These are phyloP conservation scores for Rhizoctonia solani DNA, from an alignment of 1,284 basidiomycete genomes.

Conservation along the genomic window DNA sequence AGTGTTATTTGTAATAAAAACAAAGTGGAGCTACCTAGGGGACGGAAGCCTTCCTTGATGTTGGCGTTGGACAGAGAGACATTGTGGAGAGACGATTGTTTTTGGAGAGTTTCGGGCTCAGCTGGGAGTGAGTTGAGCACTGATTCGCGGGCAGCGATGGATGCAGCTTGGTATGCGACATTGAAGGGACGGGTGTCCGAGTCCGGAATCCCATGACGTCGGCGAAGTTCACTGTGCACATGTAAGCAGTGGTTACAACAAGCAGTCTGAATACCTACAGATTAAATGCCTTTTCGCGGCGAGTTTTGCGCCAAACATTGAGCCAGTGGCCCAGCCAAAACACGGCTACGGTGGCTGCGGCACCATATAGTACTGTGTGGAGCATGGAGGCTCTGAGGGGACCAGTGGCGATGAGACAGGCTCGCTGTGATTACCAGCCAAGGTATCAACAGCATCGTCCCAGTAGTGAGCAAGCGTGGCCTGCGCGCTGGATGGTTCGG, in stretches of 20 bases:
- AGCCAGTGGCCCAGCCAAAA: slow-evolving; percentile 6
- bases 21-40: slow-evolving; percentile 9
- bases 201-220: slow-evolving; percentile 79
- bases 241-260: background rate
- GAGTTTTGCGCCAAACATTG: background rate
- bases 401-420: background rate
- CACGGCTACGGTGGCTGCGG: background rate
- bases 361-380: background rate
- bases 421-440: slow-evolving; percentile 6
- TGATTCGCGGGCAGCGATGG: slow-evolving; percentile 42
- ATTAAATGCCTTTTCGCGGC: slow-evolving; percentile 6
- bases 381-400: background rate
- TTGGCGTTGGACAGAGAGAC: background rate
- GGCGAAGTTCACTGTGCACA: slow-evolving; percentile 56
- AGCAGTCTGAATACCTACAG: background rate
- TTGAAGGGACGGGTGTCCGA: slow-evolving; percentile 76
- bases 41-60: slow-evolving; percentile 19
- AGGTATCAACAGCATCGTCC: slow-evolving; percentile 23
- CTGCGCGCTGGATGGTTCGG: slow-evolving; percentile 13
- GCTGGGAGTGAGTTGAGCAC: slow-evolving; percentile 6
- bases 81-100: background rate
- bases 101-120: background rate
- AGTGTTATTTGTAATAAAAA: background rate
- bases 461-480: slow-evolving; percentile 31
- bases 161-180: slow-evolving; percentile 73